phyloP scores from a whole-genome alignment of 78 protist genomes.

The Tieghemostelium lacteum region DNA sequence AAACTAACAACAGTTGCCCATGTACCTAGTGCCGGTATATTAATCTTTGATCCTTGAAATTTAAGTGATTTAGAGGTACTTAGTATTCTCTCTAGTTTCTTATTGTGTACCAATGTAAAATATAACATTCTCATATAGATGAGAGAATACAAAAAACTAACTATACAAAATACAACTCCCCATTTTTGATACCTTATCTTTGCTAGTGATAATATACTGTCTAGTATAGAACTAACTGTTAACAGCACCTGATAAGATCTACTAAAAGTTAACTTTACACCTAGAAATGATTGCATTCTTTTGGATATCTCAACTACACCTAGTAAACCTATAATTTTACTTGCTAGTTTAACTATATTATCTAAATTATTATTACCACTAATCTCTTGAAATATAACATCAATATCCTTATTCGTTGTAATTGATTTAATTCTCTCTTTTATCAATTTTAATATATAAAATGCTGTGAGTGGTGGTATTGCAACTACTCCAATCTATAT shows the following conservation, averaged over 20 bases:
- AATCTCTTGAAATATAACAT: constrained; percentile 52
- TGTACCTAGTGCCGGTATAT: constrained; percentile 60
- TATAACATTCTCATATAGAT: constrained; percentile 57
- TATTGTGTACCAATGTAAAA: constrained; percentile 72
- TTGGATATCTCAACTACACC: constrained; percentile 51
- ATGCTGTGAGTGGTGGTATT: constrained; percentile 61
- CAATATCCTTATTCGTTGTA: constrained; percentile 44
- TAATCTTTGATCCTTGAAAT: constrained; percentile 35
- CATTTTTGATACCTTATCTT: constrained; percentile 30
- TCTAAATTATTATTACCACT: constrained; percentile 57
- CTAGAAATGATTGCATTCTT: constrained; percentile 64
- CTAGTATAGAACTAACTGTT: constrained; percentile 50
- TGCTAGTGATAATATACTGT: constrained; percentile 43
- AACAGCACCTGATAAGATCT: constrained; percentile 53
- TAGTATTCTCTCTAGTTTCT: constrained; percentile 37
- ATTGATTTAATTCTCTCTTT: constrained; percentile 10
- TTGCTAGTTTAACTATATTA: constrained; percentile 25
- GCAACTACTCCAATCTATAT: constrained; percentile 12
- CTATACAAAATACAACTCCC: constrained; percentile 54
- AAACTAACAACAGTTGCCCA: constrained; percentile 61
- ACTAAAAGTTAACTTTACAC: constrained; percentile 66
- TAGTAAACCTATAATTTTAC: constrained; percentile 42
- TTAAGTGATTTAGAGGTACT: neutral
- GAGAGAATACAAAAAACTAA: constrained; percentile 42
- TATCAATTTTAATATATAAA: constrained; percentile 38